phyloP scores from a whole-genome alignment of 768 basidiomycete species.

The Rhizopogon vinicolor region DNA sequence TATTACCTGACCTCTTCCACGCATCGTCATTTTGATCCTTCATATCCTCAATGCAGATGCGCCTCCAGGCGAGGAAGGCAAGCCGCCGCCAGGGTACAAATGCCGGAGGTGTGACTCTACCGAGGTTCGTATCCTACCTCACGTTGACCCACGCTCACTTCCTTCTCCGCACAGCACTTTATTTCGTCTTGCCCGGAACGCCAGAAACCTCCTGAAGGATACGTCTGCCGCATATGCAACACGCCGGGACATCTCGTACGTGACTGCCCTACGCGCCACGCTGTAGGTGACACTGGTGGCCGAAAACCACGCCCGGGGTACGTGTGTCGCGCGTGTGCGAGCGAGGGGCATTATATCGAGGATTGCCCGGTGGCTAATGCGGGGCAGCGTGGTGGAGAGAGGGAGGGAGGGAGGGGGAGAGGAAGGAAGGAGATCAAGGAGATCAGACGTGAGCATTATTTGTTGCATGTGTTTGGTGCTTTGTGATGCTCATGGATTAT shows the following conservation, averaged over 20 bases:
- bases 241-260: constrained; percentile 85
- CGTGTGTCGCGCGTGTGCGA: constrained; percentile 88
- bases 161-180: constrained; percentile 50
- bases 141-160: constrained; percentile 2
- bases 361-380: constrained; percentile 74
- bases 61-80: constrained; percentile 40
- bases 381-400: constrained; percentile 27
- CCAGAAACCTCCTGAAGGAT: constrained; percentile 74
- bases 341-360: constrained; percentile 78
- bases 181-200: constrained; percentile 74
- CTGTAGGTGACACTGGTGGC: constrained; percentile 78
- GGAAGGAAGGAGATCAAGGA: constrained; percentile 57
- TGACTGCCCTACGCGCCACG: constrained; percentile 81
- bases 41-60: constrained; percentile 9
- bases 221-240: constrained; percentile 84
- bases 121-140: constrained; percentile 46
- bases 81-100: constrained; percentile 68
- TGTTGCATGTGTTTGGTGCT: neutral
- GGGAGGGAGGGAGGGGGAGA: constrained; percentile 28
- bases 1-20: neutral
- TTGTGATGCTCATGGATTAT: neutral
- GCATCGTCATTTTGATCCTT: neutral
- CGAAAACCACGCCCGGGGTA: constrained; percentile 83
- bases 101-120: constrained; percentile 74
- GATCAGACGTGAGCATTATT: constrained; percentile 64